Conservation (phyloP, 768 basidiomycete species). For the Boletus insuetus region DNA sequence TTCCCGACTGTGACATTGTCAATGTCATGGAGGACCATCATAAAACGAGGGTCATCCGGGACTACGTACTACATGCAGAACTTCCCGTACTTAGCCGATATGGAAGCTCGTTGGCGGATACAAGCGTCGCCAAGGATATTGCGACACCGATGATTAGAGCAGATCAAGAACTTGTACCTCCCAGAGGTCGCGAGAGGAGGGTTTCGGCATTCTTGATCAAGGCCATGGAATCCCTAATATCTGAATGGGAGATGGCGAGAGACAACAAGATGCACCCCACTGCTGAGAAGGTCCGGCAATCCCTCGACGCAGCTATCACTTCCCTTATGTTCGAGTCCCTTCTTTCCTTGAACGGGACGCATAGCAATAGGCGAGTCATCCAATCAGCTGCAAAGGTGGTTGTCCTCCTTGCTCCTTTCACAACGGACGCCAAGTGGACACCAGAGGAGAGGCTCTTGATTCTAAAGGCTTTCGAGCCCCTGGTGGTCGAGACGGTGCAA, state of each 20-base stretch:
- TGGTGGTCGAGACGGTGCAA: conserved; percentile 46
- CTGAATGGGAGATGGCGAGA: conserved; percentile 47
- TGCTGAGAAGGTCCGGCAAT: conserved; percentile 61
- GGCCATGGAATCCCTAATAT: conserved; percentile 49
- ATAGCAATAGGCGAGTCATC: conserved; percentile 57
- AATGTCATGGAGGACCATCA: conserved; percentile 58
- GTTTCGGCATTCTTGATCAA: conserved; percentile 63
- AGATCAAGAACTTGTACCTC: conserved; percentile 39
- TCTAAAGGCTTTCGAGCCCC: conserved; percentile 61
- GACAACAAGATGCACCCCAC: conserved; percentile 39
- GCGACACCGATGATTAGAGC: conserved; percentile 3
- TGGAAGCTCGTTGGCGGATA: conserved; percentile 3
- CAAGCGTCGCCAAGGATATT: conserved; percentile 1
- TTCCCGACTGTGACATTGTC: conserved; percentile 71
- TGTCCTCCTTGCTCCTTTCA: conserved; percentile 40
- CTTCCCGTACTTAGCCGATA: conserved; percentile 44
- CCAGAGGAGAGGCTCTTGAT: conserved; percentile 62
- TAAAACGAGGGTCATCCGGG: conserved; percentile 56
- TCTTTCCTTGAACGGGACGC: conserved; percentile 62
- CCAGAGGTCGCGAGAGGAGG: conserved; percentile 58
- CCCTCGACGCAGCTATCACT: conserved; percentile 66
- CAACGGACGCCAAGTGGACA: conserved; percentile 48
- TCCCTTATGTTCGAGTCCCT: conserved; percentile 69
- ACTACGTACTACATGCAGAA: conserved; percentile 65
- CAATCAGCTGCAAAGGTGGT: conserved; percentile 59